Evolutionary conservation across 2,329 filamentous ascomycete species (phyloP), one percentile per base, ranked within the genome.

Genomic region (Clathrospora elynae): DNA sequence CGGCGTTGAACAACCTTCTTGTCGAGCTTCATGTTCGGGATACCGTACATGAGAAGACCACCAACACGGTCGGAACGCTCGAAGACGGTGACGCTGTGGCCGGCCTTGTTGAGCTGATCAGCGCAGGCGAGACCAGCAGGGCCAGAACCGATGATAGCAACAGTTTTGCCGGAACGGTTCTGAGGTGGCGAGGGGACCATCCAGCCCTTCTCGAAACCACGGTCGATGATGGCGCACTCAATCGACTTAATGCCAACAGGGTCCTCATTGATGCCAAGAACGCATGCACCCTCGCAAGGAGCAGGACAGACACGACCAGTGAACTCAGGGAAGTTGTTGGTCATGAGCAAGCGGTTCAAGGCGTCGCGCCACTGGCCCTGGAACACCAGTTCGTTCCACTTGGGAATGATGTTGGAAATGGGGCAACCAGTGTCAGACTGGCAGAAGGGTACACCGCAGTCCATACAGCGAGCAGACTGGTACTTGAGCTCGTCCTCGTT

Each of bases 21-120:
- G 77, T 97, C 92, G 28, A 97, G 87, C 79, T 97, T 97, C 92
- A 97, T 97, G 79, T 97, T 97, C 57, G 92, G 92, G 58, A 97
- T 97, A 58, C 92, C 92, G 68, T 97, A 96, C 92, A 96, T 96
- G 64, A 97, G 82, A 41, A 97, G 79, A 71, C 92, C 92, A 74
- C 92, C 92, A 44, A 87, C 77, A 55, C 92, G 89, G 68, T 97
- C 92, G 47, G 90, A 84, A 54, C 92, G 89, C 79, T 97, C 92
- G 66, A 93, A 96, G 12, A 97, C 83, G 9, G 90, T 96, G 40
- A 96, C 90, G 4, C 69, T 75, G 75, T 97, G 92, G 18, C 92
- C 92, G 60, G 88, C 89, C 62, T 87, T 87, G 82, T 97, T 97
- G 57, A 97, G 83, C 73, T 96, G 92, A 67, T 97, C 92, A 51